Conservation (phyloP, 345 rosid genomes). For the Punica granatum region DNA sequence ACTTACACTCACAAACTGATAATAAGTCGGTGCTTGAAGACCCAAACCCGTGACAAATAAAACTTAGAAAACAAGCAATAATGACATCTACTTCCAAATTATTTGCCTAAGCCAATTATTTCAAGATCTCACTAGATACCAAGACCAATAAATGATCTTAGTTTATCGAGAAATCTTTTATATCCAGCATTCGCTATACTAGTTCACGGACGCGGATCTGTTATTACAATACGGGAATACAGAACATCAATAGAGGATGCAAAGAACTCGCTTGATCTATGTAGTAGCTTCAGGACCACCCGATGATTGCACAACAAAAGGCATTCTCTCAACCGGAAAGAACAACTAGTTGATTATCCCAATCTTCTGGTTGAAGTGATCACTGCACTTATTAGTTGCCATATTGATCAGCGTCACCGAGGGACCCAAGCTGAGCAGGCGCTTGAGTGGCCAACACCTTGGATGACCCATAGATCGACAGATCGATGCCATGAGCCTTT, state of each 20-base stretch:
- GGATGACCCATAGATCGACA: conserved; percentile 75
- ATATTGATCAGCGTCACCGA: conserved; percentile 82
- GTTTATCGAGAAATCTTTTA: no score
- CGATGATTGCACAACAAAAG: not conserved
- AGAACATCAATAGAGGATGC: not conserved
- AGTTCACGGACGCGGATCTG: no score
- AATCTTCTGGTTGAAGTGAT: not conserved
- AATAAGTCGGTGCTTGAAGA: no score
- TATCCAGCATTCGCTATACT: no score
- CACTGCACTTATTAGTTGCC: conserved; percentile 54
- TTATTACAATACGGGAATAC: no score
- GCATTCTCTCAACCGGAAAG: not conserved
- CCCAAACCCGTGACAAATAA: no score
- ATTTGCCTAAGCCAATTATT: no score
- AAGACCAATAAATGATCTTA: no score
- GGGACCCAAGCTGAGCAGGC: conserved; percentile 89
- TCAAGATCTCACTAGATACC: no score
- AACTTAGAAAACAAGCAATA: no score
- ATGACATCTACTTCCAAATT: no score
- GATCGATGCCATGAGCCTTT: conserved; percentile 66
- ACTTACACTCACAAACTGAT: no score
- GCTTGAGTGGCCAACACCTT: conserved; percentile 99
- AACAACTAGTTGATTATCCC: not conserved
- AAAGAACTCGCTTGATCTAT: not conserved
- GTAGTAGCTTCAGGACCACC: not conserved